phyloP scores from a whole-genome alignment of 2,329 filamentous ascomycete species.

The Metarhizium anisopliae region DNA sequence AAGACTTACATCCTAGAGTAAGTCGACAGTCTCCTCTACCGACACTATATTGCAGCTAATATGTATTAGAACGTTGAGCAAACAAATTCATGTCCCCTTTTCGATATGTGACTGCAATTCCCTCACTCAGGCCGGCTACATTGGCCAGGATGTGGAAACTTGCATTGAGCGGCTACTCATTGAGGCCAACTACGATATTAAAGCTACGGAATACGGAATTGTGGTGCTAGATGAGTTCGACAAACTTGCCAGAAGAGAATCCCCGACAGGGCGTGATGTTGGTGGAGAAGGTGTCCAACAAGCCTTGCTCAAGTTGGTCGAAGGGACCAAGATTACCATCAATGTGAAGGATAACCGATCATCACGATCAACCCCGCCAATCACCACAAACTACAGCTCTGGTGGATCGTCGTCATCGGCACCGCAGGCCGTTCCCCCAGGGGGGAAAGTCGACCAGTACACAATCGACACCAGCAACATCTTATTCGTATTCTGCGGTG shows the following conservation, averaged over 20 bases:
- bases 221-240: constrained; percentile 96
- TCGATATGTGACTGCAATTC: constrained; percentile 94
- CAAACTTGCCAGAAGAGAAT: constrained; percentile 86
- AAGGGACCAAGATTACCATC: constrained; percentile 87
- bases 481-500: constrained; percentile 91
- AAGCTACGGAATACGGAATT: constrained; percentile 80
- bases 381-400: constrained; percentile 43
- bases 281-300: constrained; percentile 96
- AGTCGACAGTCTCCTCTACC: constrained; percentile 13
- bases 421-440: constrained; percentile 35
- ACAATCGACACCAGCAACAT: constrained; percentile 92
- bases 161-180: constrained; percentile 87
- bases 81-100: constrained; percentile 89
- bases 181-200: constrained; percentile 81
- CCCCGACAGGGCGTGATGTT: constrained; percentile 84
- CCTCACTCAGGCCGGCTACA: constrained; percentile 93
- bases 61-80: constrained; percentile 67
- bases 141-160: constrained; percentile 94
- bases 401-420: constrained; percentile 33
- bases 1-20: constrained; percentile 88
- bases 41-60: constrained; percentile 11
- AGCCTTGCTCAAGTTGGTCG: constrained; percentile 88
- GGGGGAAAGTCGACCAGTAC: constrained; percentile 51
- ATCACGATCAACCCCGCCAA: constrained; percentile 40
- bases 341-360: constrained; percentile 74